Evolutionary conservation across 148 eudicot genomes (phyloP).

Genomic region (Cornus florida): DNA sequence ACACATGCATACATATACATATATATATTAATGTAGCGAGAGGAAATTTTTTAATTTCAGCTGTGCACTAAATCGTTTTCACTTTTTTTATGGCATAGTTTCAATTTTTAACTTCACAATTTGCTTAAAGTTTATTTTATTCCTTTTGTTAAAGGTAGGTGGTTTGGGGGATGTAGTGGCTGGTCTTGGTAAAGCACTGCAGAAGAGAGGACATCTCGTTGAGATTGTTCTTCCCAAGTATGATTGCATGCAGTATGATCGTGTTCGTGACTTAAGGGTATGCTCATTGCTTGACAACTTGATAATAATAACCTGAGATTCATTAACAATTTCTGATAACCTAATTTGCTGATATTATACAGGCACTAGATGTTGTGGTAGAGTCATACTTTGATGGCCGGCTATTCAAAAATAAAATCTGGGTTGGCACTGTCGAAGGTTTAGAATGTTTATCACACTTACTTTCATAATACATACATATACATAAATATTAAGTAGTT

Average conservation of each 20-base stretch:
- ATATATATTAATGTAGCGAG: too few relatives aligned
- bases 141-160: conserved; percentile 65
- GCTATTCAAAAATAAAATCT: conserved; percentile 70
- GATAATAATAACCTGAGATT: conserved; percentile 2
- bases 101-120: neutral
- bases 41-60: too few relatives aligned
- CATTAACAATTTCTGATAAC: conserved; percentile 11
- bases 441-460: conserved; percentile 13
- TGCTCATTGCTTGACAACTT: conserved; percentile 4
- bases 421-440: conserved; percentile 99
- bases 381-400: conserved; percentile 93
- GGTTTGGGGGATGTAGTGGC: conserved; percentile 98
- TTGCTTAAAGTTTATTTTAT: conserved; percentile 16
- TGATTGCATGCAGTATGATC: conserved; percentile 87
- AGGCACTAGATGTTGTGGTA: conserved; percentile 72
- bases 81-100: neutral
- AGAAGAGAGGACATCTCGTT: conserved; percentile 90
- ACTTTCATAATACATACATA: neutral
- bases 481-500: neutral
- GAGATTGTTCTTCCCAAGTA: conserved; percentile 90
- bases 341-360: conserved; percentile 23
- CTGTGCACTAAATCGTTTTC: neutral
- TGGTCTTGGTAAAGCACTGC: conserved; percentile 92
- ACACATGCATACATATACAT: too few relatives aligned
- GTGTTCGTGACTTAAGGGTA: conserved; percentile 73